Base-by-base conservation (phyloP, 768 basidiomycete genomes). In the Macrolepiota dolichaula region DNA sequence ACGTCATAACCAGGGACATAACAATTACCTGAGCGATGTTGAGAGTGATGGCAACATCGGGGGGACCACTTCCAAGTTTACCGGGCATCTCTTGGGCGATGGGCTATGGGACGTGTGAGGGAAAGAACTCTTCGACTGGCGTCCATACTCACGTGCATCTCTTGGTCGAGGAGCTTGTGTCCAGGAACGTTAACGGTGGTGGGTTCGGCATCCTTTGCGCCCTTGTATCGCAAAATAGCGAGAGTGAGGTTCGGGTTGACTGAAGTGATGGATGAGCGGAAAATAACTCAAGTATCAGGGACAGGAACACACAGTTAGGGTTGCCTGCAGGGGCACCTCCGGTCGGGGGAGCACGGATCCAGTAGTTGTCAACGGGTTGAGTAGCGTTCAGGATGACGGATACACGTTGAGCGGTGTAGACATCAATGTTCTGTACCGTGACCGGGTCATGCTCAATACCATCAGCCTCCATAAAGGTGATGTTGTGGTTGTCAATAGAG, bases 221-320 rank as follows among this genome's bases (percentile, higher is more conserved):
- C 79, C 0, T 66, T 65, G 59, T 82, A 81, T 35, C 74, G 73
- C 6, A 81, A 72, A 55, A 81, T 75, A 0, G 75, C 80, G 22
- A 69, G 73, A 62, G 74, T 79, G 58, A 67, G 67, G 2, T 73
- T 68, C 4, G 64, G 65, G 12, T 70, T 65, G 57, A 79, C 77
- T 29, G 68, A 19, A 51, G 36, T 25, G n/a, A 35, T 19, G n/a
- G 27, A 40, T 38, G 24, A 22, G 25, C 25, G 40, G 13, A 0
- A 10, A 12, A 29, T 17, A 6, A 32, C 60, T 22, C 4, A 15
- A 47, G 49, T 40, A 13, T 17, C 22, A 35, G 40, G 50, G 1
- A 32, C 32, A 53, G 7, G 7, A 32, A 60, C 52, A 4, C 37
- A 56, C 54, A 46, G 42, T 61, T 61, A 4, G 63, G 63, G 36